Conservation (phyloP, 2,329 filamentous ascomycete species). For the Coniochaeta ligniaria region DNA sequence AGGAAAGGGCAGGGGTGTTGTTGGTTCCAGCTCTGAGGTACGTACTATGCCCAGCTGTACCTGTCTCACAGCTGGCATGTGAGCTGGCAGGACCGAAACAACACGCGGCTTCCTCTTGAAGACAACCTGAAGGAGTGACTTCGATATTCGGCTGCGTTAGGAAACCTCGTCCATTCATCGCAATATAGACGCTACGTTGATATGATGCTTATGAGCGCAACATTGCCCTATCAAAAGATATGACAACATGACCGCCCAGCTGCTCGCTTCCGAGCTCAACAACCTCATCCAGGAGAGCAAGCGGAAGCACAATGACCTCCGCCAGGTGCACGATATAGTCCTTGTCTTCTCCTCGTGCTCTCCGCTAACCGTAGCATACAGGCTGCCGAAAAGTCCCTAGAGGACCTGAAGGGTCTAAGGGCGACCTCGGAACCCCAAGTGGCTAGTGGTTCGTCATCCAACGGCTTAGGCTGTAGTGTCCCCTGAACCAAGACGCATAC, state of each 20-base stretch:
- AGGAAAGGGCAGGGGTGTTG: neutral
- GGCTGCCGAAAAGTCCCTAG: constrained; percentile 90
- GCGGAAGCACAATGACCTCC: constrained; percentile 83
- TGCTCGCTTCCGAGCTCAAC: constrained; percentile 79
- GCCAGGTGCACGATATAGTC: constrained; percentile 53
- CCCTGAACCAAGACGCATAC: neutral
- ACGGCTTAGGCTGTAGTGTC: neutral
- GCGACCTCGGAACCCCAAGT: constrained; percentile 70
- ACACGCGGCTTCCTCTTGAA: neutral
- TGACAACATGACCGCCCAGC: constrained; percentile 77
- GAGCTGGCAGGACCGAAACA: neutral
- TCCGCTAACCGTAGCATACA: constrained; percentile 24
- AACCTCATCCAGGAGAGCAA: constrained; percentile 95
- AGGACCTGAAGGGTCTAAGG: constrained; percentile 74
- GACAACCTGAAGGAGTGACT: neutral
- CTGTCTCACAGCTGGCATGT: neutral
- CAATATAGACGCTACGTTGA: neutral
- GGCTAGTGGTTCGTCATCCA: constrained; percentile 51
- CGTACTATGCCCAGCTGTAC: neutral
- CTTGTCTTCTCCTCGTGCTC: neutral
- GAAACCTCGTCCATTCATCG: neutral
- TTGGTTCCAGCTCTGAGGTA: neutral
- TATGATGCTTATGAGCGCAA: constrained; percentile 7
- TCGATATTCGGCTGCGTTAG: neutral
- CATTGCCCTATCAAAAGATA: constrained; percentile 3